Evolutionary conservation across 2,329 filamentous ascomycete species (phyloP), one percentile per base, ranked within the genome.

Genomic region (Pseudocercospora cruenta): DNA sequence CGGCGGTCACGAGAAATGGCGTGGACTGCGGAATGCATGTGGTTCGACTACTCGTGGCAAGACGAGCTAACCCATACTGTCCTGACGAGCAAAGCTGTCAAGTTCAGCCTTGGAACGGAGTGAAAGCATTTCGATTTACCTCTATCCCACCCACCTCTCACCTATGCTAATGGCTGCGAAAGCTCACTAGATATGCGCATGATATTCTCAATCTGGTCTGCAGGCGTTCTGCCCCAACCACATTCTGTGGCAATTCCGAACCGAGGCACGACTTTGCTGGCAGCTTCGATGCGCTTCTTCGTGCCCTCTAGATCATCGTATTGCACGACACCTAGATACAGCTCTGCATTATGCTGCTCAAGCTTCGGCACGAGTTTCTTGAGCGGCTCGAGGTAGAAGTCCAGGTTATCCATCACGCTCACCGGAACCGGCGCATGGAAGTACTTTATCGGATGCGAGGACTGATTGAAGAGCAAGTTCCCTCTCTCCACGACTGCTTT

Each of bases 351-450:
- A 5, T 73, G 69, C 45, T 76, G 60, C n/a, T 75, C 68, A 54
- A 83, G 64, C 24, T 64, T 64, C 7, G 70, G 70, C 7, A 69
- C 60, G 1, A 74, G 67, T 0, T 74, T 57, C 47, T 71, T 75
- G 63, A 83, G 69, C 1, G 81, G 79, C 26, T 63, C 74, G 58
- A 79, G 80, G 67, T 80, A 83, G 1, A 62, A 71, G 1, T 69
- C 69, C 64, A 74, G 66, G 22, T 55, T 39, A 3, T 57, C 71
- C n/a, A 79, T 71, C 9, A 74, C 74, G 43, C 65, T 70, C 58
- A 76, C 78, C 0, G 81, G 80, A 1, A 83, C 81, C 5, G 82
- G 81, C 68, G 81, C 72, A 65, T 83, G 82, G 28, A 83, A 67
- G 74, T 75, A 84, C 39, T 76, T 65, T 24, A 83, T 74, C 4